phyloP scores from a whole-genome alignment of 2,329 filamentous ascomycete genomes.

The Cadophora malorum region DNA sequence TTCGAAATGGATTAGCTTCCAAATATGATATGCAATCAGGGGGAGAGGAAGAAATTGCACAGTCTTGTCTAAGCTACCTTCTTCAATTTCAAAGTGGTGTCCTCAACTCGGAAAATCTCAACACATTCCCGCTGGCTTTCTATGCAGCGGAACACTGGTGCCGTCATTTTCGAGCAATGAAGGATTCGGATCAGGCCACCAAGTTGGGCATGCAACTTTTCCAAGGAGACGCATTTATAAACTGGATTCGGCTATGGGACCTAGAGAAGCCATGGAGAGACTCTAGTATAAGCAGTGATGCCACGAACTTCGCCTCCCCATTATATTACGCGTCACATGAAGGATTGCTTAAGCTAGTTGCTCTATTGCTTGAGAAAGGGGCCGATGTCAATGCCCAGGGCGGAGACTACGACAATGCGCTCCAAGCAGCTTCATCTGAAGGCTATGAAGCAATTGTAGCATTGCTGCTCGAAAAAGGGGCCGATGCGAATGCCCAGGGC shows the following conservation, averaged over 20 bases:
- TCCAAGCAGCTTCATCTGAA: no score
- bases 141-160: constrained; percentile 17
- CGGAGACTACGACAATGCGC: no score
- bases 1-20: no score
- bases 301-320: background rate
- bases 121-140: constrained; percentile 1
- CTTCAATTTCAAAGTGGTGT: constrained; percentile 15
- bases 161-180: constrained; percentile 12
- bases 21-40: no score
- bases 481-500: no score
- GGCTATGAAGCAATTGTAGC: no score
- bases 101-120: constrained; percentile 2
- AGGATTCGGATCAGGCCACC: constrained; percentile 1
- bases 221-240: constrained; percentile 8
- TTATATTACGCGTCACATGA: constrained; percentile 7
- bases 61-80: no score
- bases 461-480: no score
- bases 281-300: background rate
- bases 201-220: constrained; percentile 13
- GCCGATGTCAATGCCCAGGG: constrained; percentile 14
- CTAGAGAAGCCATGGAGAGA: background rate
- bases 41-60: no score
- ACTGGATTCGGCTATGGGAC: constrained; percentile 16
- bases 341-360: constrained; percentile 17
- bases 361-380: constrained; percentile 5